Evolutionary conservation across 495 filamentous ascomycete species (phyloP), one percentile per base, ranked within the genome.

Genomic region (Echria macrotheca): DNA sequence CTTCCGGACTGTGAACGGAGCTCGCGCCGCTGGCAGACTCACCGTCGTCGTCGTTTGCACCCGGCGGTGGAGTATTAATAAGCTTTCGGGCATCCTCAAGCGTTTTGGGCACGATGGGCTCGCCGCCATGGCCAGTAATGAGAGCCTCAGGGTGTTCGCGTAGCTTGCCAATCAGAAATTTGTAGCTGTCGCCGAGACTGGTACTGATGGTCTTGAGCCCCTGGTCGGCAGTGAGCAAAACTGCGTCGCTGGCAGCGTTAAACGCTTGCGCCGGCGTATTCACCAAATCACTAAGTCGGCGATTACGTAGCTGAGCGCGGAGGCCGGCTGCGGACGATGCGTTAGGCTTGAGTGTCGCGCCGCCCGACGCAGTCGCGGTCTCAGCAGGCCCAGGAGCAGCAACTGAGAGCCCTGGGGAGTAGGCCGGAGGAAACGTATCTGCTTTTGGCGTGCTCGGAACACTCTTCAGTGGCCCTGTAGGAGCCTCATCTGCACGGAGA

Each of bases 11-110:
- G 59, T 68, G 71, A 3, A 70, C 57, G 1, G 72, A 65, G 46
- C 67, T 69, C 6, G 68, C 67, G 4, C 73, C 79, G 56, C 72
- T 74, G 2, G 58, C 62, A 3, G 69, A 63, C 29, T 83, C 78
- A 18, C 81, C 80, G 11, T 70, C 44, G 29, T 46, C 44, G 12
- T 46, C 36, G n/a, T n/a, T n/a, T n/a, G n/a, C n/a, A n/a, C n/a
- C n/a, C 8, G 70, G 69, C 14, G 74, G 67, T n/a, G 86, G 81
- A 2, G 85, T 79, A 50, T 81, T 80, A 39, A 98, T 85, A 9
- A 98, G 77, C 63, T 85, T 89, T 35, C 90, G 79, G 18, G 91
- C 93, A 54, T 98, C 93, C 44, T 93, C 93, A 1, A 98, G 70
- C 6, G 93, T 97, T 52, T 87, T 89, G 10, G 93, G 93, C 1